Evolutionary conservation across 768 basidiomycete genomes (phyloP), one percentile per base, ranked within the genome.

Genomic region (Hirschioporus abietinus): DNA sequence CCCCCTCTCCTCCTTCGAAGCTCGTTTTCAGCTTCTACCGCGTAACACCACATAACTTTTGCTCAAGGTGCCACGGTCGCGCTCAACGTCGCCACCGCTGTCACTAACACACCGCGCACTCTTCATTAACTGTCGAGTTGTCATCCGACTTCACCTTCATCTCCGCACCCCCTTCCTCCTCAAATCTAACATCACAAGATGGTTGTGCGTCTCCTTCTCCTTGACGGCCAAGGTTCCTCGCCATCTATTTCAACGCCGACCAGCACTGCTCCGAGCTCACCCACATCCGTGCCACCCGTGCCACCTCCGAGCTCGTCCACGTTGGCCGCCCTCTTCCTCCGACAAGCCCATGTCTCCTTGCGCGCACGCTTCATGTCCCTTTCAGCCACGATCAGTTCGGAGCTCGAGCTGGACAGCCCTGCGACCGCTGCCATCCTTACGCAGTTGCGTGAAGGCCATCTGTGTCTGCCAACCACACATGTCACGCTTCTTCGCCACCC

Each of bases 221-320:
- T 52, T 2, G 42, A 52, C 12, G 42, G 42, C 12, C 42, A 52
- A 20, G 42, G 42, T 3, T 52, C 42, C 20, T 52, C 42, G 12
- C 42, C 42, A 20, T 52, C 42, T 52, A 52, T 20, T 20, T 52
- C 42, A 20, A 5, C 42, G 15, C 12, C 42, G 42, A 52, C 42
- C 12, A 52, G 15, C 42, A 15, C 42, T 20, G 20, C 2, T 12
- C 15, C 42, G 42, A 52, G 42, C 42, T 52, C 42, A 52, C 42
- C 42, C 42, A 52, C 42, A 52, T 52, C 42, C 42, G 42, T 52
- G 42, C 42, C 42, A 52, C 42, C 42, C 42, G 42, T 52, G 42
- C 42, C 42, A 52, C 42, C 42, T 20, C 12, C 42, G 42, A 52
- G 42, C 42, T 52, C 42, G 42, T 52, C 42, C 42, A 12, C 42